Evolutionary conservation across 2,329 filamentous ascomycete genomes (phyloP).

Genomic region (Aspergillus vadensis): DNA sequence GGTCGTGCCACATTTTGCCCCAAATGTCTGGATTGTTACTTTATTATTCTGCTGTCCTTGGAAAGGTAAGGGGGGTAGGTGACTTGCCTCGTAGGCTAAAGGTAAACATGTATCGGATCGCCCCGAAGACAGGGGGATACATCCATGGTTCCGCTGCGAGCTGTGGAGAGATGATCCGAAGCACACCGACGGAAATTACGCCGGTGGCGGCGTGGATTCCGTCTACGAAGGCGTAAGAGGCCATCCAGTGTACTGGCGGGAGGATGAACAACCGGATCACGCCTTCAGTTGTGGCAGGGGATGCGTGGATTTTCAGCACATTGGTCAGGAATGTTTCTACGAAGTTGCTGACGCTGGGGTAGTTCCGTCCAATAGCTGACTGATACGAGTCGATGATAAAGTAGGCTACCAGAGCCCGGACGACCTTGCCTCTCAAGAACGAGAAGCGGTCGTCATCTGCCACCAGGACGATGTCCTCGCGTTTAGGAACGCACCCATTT

Average conservation of each 20-base stretch:
- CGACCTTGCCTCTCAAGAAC: slow-evolving; percentile 5
- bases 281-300: slow-evolving; percentile 4
- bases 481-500: not conserved
- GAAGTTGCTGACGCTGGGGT: slow-evolving; percentile 4
- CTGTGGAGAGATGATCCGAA: slow-evolving; percentile 3
- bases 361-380: slow-evolving; percentile 12
- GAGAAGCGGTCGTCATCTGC: not conserved
- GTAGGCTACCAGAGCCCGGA: slow-evolving; percentile 12
- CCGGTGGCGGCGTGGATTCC: slow-evolving; percentile 13
- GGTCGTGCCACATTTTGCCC: slow-evolving; percentile 24
- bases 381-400: slow-evolving; percentile 16
- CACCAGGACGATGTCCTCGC: not conserved
- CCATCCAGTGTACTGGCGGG: slow-evolving; percentile 17
- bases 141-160: slow-evolving; percentile 20
- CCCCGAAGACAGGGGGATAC: slow-evolving; percentile 21
- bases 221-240: slow-evolving; percentile 20
- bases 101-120: slow-evolving; percentile 14
- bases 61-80: not conserved
- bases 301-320: not conserved
- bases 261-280: slow-evolving; percentile 13
- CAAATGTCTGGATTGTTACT: slow-evolving; percentile 16
- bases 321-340: not conserved
- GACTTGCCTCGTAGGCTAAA: slow-evolving; percentile 16
- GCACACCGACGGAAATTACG: slow-evolving; percentile 10
- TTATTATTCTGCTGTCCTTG: not conserved